Base-by-base conservation (phyloP, 306 rosid genomes). In the Cicer chorassanicum region DNA sequence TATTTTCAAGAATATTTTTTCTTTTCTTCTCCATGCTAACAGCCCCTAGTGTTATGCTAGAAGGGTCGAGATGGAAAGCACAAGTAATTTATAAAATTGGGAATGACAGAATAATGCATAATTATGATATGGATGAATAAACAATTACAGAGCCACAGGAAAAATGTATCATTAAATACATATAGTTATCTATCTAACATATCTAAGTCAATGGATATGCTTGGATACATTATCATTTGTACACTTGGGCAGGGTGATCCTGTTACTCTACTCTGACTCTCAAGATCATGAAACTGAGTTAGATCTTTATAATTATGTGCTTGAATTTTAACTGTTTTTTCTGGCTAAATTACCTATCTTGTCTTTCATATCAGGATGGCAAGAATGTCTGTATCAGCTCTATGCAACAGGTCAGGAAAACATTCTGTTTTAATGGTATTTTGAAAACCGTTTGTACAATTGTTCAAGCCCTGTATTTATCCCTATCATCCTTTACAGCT, bases 371-470 rank as follows among this genome's bases (percentile, higher is more conserved):
- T 81, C 83, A 94, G 97, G 89, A 80, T 66, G 87, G 89, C 84
- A 90, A 80, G 82, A 88, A 82, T 83, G 76, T 90, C 15, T 85
- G 91, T 49, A 34, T 78, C 80, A 86, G 89, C 85, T 83, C 96
- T 76, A 78, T 94, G 82, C 97, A 94, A 80, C 98, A 94, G 98
- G 98, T 94, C 42, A 73, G 86, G 55, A 73, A 80, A 67, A 40
- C 80, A 24, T 55, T 74, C 13, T 42, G 7, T 39, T 75, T 65
- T 42, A 59, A 64, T 65, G 63, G 16, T 48, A 65, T 36, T 81
- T 44, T 70, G 43, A 56, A 67, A 44, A 48, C 18, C 14, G 6
- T 42, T 5, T 36, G 59, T 49, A 40, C 65, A 49, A 39, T 72
- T 41, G 53, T 53, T 57, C 64, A 19, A 76, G 70, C 65, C 71